Conservation (phyloP, 2,329 filamentous ascomycete species). For the Gaeumannomyces tritici region DNA sequence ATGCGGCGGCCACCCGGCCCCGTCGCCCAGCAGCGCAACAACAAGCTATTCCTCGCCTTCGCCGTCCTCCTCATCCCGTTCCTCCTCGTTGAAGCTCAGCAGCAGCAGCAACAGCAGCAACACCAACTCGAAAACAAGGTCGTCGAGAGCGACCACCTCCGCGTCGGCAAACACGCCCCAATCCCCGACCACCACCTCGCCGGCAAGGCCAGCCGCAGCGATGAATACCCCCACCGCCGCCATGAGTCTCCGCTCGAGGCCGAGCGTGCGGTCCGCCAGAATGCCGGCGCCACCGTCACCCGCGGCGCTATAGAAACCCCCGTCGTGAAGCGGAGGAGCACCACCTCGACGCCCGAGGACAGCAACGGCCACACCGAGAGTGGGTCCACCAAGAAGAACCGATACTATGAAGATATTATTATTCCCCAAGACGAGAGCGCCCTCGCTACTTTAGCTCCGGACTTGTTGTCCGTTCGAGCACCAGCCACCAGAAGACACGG, state of each 20-base stretch:
- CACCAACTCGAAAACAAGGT: constrained; percentile 6
- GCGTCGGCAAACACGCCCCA: not conserved
- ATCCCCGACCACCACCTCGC: not conserved
- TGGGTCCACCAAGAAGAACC: constrained; percentile 20
- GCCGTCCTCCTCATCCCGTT: constrained; percentile 49
- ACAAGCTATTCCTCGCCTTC: constrained; percentile 41
- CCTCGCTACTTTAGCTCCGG: constrained; percentile 97
- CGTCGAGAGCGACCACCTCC: not conserved
- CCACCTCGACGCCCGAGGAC: constrained; percentile 8
- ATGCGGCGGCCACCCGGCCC: constrained; percentile 55
- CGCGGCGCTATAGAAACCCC: constrained; percentile 17
- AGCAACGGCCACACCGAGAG: constrained; percentile 19
- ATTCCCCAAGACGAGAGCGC: constrained; percentile 73
- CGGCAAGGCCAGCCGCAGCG: constrained; percentile 7
- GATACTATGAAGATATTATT: constrained; percentile 23
- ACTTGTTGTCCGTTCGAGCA: constrained; percentile 80
- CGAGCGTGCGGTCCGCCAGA: constrained; percentile 4
- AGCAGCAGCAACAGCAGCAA: constrained; percentile 39
- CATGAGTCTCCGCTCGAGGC: constrained; percentile 1
- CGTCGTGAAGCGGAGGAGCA: constrained; percentile 15
- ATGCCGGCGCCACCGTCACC: constrained; percentile 14
- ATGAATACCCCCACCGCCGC: constrained; percentile 13
- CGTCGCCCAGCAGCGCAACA: constrained; percentile 31
- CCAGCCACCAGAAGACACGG: constrained; percentile 59
- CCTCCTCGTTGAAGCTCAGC: constrained; percentile 52